Base-by-base conservation (phyloP, 768 basidiomycete species). In the Megacollybia marginata region DNA sequence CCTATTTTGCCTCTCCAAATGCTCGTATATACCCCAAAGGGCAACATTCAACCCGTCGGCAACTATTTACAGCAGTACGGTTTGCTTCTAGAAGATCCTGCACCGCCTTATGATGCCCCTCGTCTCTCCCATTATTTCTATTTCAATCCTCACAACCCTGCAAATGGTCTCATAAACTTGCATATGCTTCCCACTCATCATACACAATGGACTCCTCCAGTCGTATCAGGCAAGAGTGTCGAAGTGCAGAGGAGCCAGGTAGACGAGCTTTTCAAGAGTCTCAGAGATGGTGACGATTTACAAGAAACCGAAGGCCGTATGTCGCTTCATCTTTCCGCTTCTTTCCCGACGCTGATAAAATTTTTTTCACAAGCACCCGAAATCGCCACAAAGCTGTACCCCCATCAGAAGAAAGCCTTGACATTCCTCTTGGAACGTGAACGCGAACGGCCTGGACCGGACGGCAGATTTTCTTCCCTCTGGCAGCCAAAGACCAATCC, bases 331-430 rank as follows among this genome's bases (percentile, higher is more conserved):
- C 48, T 34, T 46, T 56, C 55, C 46, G 55, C 52, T 48, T 54
- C 52, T 38, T 36, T 45, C 54, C 42, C 46, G 51, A 33, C 18
- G 43, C 31, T 46, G 43, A 48, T 57, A 36, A 58, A 51, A n/a
- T n/a, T 57, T 42, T 40, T 48, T 46, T 32, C 58, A 6, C 23
- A 58, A 88, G 86, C 69, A 46, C 59, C 73, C 48, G 82, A 87
- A 58, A 80, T 99, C 48, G 86, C 85, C 34, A 96, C 96, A 18
- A 75, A 69, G 44, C 72, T 99, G 8, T 99, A 98, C 68, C 92
- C 95, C 16, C 96, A 99, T 73, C 96, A 99, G 69, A 95, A 93
- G 69, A 95, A 95, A 65, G 96, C 95, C 19, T 74, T 99, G 16
- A 92, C 95, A 1, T 99, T 99, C 67, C 72, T 99, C 46, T 74